phyloP scores from a whole-genome alignment of 208 protist species.

The Wallacemonas rigidus region DNA sequence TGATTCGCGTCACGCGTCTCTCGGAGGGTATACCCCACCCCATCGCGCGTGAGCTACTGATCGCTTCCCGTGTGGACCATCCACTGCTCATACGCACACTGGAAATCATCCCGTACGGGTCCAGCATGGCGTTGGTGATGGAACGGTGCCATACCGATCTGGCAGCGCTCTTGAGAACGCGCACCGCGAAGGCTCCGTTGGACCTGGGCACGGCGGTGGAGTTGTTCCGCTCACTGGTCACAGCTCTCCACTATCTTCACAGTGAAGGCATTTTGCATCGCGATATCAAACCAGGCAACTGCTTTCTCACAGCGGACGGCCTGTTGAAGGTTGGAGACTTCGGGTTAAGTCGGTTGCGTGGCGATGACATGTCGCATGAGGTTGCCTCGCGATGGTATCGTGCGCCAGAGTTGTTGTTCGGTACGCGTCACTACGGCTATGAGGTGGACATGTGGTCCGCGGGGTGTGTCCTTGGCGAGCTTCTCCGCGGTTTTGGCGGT shows the following conservation, averaged over 20 bases:
- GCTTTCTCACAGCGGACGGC: slow-evolving; percentile 56
- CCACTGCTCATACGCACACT: slow-evolving; percentile 64
- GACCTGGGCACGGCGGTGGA: slow-evolving; percentile 24
- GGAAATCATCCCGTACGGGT: slow-evolving; percentile 69
- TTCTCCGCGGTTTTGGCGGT: slow-evolving; percentile 65
- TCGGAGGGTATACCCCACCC: slow-evolving; percentile 83
- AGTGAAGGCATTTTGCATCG: slow-evolving; percentile 68
- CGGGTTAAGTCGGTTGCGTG: slow-evolving; percentile 45
- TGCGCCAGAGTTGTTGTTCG: slow-evolving; percentile 89
- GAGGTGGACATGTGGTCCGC: slow-evolving; percentile 91
- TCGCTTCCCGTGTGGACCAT: slow-evolving; percentile 45
- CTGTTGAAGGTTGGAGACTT: slow-evolving; percentile 64
- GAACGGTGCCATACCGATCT: slow-evolving; percentile 75
- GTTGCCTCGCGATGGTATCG: slow-evolving; percentile 89
- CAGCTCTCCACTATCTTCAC: slow-evolving; percentile 68
- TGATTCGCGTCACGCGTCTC: slow-evolving; percentile 48
- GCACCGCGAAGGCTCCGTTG: slow-evolving; percentile 33
- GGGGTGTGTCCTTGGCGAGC: slow-evolving; percentile 91
- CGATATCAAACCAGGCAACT: slow-evolving; percentile 91
- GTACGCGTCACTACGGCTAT: slow-evolving; percentile 66
- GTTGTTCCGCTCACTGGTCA: slow-evolving; percentile 69
- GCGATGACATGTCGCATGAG: slow-evolving; percentile 83
- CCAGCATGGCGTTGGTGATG: slow-evolving; percentile 75
- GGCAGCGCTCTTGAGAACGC: slow-evolving; percentile 34
- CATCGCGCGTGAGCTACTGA: slow-evolving; percentile 72